A percentile compares a stretch with the other conserved stretches of the same genome.
phyloP scores from a whole-genome alignment of 2,329 filamentous ascomycete genomes.

The Fusarium virguliforme region DNA sequence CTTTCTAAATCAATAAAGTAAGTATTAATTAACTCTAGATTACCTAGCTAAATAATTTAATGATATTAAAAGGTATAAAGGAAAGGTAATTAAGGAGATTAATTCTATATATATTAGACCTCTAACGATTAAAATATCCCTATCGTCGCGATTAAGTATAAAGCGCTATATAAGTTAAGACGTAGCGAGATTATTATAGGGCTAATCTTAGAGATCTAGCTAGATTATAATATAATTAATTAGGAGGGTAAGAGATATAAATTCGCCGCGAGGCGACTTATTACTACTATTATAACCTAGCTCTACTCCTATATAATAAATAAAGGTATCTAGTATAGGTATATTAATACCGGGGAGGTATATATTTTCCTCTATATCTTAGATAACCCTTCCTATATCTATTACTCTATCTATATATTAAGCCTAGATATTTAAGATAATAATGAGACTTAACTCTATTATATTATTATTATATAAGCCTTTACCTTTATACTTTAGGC shows the following conservation, averaged over 20 bases:
- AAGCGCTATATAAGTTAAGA: slow-evolving; percentile 58
- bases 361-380: slow-evolving; percentile 57
- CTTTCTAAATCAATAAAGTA: slow-evolving; percentile 49
- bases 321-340: slow-evolving; percentile 56
- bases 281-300: slow-evolving; percentile 58
- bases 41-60: too few species aligned
- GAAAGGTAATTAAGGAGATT: slow-evolving; percentile 54
- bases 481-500: slow-evolving; percentile 59
- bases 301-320: slow-evolving; percentile 60
- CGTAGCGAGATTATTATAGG: slow-evolving; percentile 54
- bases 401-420: slow-evolving; percentile 55
- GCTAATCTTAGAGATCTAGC: slow-evolving; percentile 56
- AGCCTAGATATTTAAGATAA: slow-evolving; percentile 55
- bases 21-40: too few species aligned
- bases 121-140: slow-evolving; percentile 42
- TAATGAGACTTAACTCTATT: slow-evolving; percentile 55
- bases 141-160: slow-evolving; percentile 57
- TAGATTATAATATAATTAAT: slow-evolving; percentile 54
- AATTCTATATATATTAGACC: slow-evolving; percentile 51
- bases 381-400: slow-evolving; percentile 53
- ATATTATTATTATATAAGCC: slow-evolving; percentile 58
- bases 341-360: slow-evolving; percentile 54
- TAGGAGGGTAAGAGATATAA: slow-evolving; percentile 51
- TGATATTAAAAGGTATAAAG: slow-evolving; percentile 45
- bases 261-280: slow-evolving; percentile 53